phyloP scores from a whole-genome alignment of 257 asterid species.

The Marsdenia floribunda region DNA sequence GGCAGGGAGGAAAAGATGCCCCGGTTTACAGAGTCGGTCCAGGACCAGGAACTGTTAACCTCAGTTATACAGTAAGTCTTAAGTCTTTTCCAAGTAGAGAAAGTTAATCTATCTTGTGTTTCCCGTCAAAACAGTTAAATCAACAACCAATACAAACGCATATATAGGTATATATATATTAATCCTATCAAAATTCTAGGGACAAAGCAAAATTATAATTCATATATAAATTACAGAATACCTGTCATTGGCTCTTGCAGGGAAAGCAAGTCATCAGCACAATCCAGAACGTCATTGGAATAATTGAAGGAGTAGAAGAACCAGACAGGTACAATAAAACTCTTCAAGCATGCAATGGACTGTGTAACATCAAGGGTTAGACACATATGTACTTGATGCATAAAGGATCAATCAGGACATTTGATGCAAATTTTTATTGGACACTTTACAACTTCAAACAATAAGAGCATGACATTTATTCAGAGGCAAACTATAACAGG shows the following conservation, averaged over 20 bases:
- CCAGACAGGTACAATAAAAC: constrained; percentile 53
- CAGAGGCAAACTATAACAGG: background rate
- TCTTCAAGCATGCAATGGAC: background rate
- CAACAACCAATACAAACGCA: too few species aligned
- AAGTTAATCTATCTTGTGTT: background rate
- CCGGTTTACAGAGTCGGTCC: constrained; percentile 71
- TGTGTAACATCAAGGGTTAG: background rate
- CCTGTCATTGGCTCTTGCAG: constrained; percentile 32
- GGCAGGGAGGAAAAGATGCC: constrained; percentile 81
- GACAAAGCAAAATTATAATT: background rate
- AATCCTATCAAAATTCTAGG: background rate
- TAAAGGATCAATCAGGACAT: background rate
- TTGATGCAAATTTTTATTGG: background rate
- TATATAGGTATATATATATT: background rate
- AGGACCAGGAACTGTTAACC: constrained; percentile 67
- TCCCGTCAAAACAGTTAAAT: background rate
- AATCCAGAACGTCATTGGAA: constrained; percentile 81
- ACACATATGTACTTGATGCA: background rate
- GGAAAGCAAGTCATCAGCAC: constrained; percentile 72
- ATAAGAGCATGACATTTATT: background rate
- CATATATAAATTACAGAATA: constrained; percentile 3
- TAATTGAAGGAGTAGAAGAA: constrained; percentile 73
- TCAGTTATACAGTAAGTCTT: constrained; percentile 57
- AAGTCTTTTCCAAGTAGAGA: constrained; percentile 13
- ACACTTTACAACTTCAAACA: background rate